phyloP scores from a whole-genome alignment of 2,329 filamentous ascomycete genomes.

The Teratosphaeria destructans region DNA sequence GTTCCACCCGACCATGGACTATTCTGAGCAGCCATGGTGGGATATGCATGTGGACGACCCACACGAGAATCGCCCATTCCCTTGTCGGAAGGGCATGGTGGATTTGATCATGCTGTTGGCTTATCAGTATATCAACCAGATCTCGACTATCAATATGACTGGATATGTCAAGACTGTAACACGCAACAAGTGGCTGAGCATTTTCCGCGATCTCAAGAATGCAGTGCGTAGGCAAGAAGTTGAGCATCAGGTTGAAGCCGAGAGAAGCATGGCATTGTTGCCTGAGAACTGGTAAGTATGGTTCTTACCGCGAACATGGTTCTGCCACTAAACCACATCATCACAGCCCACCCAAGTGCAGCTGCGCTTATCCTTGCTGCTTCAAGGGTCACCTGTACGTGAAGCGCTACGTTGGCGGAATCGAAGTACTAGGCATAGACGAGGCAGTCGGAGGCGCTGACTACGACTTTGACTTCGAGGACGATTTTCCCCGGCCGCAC shows the following conservation, averaged over 20 bases:
- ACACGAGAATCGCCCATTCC: background rate
- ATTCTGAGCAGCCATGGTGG: background rate
- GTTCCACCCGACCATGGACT: background rate
- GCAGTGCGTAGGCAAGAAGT: background rate
- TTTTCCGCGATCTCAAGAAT: background rate
- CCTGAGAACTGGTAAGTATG: background rate
- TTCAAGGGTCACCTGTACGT: background rate
- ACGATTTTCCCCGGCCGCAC: background rate
- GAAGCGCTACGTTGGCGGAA: background rate
- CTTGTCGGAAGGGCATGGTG: background rate
- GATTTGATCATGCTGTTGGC: background rate
- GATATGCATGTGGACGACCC: background rate
- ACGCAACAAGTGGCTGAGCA: background rate
- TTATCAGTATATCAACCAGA: background rate
- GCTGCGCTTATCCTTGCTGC: background rate
- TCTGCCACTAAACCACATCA: background rate
- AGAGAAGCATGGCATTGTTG: background rate
- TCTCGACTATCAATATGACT: background rate
- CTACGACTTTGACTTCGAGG: background rate
- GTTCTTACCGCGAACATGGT: background rate
- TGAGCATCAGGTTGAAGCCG: background rate
- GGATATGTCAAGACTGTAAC: background rate
- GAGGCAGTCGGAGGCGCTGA: background rate
- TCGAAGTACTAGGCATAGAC: background rate
- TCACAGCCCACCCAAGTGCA: background rate